Evolutionary conservation across 495 filamentous ascomycete genomes (phyloP), one percentile per base, ranked within the genome.

Genomic region (Xeromyces bisporus): DNA sequence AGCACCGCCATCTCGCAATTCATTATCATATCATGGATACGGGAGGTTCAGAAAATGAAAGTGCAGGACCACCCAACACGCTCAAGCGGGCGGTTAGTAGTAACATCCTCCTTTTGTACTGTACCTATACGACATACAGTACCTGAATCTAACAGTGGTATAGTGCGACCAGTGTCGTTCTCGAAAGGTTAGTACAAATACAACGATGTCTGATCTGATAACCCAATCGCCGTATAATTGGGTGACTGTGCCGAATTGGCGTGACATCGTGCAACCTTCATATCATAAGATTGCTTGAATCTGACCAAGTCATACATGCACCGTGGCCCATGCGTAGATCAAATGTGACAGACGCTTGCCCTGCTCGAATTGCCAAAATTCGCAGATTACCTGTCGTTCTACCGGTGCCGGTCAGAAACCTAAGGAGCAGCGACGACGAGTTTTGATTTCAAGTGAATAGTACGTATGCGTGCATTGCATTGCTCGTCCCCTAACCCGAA

Each of bases 361-460:
- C 33, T 64, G 62, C 51, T 56, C 51, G n/a, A 64, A 60, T 33
- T 63, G 65, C 33, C 53, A 55, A 18, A 58, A 50, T 13, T 53
- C 58, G 6, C 48, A 53, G 32, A 46, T 55, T 41, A 42, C 46
- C 31, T 62, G 63, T 39, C 70, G 71, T 34, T 75, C 71, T 0
- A 75, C 70, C 7, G 71, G 69, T 0, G 58, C 62, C 11, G 68
- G 68, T 13, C 71, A 69, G 41, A 67, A 66, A 35, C 62, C 67
- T 14, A 58, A 58, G 34, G 71, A 75, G 43, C 56, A 58, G 23
- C 60, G 69, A 10, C 71, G 74, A 40, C 56, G 75, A 18, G 69
- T 80, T 6, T 47, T 78, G 26, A 77, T 80, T 34, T 77, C 73
- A 2, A 67, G 67, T 38, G 69, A 78, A 58, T 80, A 80, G 74